A percentile compares a stretch with the other conserved stretches of the same genome.
These are phyloP conservation scores for Peronospora tabacina DNA, from an alignment of 352 stramenopile species.

Conservation along the genomic window DNA sequence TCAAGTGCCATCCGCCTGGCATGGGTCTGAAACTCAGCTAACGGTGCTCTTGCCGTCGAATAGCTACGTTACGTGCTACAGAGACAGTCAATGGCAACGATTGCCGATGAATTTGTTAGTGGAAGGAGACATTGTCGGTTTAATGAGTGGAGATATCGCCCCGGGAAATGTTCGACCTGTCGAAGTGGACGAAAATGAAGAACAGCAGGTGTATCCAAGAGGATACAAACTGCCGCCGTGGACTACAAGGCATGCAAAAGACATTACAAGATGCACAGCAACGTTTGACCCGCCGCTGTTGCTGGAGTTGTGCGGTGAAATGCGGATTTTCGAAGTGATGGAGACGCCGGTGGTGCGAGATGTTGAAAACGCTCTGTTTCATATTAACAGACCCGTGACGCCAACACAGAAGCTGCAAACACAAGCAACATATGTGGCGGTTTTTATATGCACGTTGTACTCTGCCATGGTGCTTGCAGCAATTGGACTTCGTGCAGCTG, in stretches of 20 bases:
- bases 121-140: slow-evolving; percentile 63
- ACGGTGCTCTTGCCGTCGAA: slow-evolving; percentile 69
- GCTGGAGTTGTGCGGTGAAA: slow-evolving; percentile 76
- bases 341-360: slow-evolving; percentile 77
- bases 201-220: slow-evolving; percentile 36
- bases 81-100: slow-evolving; percentile 72
- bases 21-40: slow-evolving; percentile 19
- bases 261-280: slow-evolving; percentile 53
- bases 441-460: slow-evolving; percentile 64
- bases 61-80: slow-evolving; percentile 72
- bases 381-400: slow-evolving; percentile 57
- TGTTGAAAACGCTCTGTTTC: slow-evolving; percentile 72
- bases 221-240: slow-evolving; percentile 57
- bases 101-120: slow-evolving; percentile 81
- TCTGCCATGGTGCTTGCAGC: slow-evolving; percentile 55
- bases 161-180: slow-evolving; percentile 53
- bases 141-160: slow-evolving; percentile 80
- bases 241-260: slow-evolving; percentile 33
- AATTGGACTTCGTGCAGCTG: slow-evolving; percentile 53
- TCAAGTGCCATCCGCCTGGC: slow-evolving; percentile 11
- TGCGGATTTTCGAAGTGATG: slow-evolving; percentile 81
- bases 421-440: slow-evolving; percentile 40
- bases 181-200: slow-evolving; percentile 5
- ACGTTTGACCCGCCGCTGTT: slow-evolving; percentile 72
- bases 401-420: slow-evolving; percentile 73